Base-by-base conservation (phyloP, 2,329 filamentous ascomycete genomes). In the Verticillium tricorpus region DNA sequence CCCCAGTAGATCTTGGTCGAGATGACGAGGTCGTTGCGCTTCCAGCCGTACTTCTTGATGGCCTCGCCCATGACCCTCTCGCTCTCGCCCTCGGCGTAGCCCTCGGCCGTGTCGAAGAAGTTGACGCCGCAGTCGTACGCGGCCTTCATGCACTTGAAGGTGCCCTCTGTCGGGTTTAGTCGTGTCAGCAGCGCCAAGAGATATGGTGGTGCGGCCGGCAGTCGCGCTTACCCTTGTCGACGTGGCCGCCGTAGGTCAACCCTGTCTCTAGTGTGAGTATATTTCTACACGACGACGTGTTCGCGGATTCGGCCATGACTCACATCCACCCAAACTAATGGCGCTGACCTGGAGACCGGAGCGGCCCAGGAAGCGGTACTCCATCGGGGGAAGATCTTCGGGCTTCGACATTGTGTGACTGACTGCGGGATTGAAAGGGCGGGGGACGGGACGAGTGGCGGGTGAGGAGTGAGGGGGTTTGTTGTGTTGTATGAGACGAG, bases 181-280 rank as follows among this genome's bases (percentile, higher is more conserved):
- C 31, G 17, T 12, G 31, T 5, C 4, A 28, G 19, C 7, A 56
- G 6, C 1, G 15, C n/a, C 3, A n/a, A 12, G 14, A n/a, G 17
- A 50, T 22, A 22, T 50, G 17, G 15, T n/a, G 45, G 4, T 15
- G 15, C 39, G 5, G 19, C 12, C 50, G 19, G n/a, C 8, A 22
- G 45, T 11, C 9, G 19, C 7, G n/a, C 77, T 66, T 77, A 87
- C 87, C 85, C 70, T 86, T 83, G 61, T 88, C 86, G 34, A 91
- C 86, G 67, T 91, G 87, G 19, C 89, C 89, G 60, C 90, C 90
- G 67, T 91, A 92, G 1, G 90, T 92, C 59, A 93, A 80, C 88
- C 64, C 64, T 66, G 1, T 19, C 56, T 61, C 9, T 35, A 59
- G 57, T 52, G 12, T 45, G 37, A 40, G 60, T 54, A n/a, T 54